Evolutionary conservation across 2,329 filamentous ascomycete genomes (phyloP), one percentile per base, ranked within the genome.

Genomic region (Emericellopsis atlantica): DNA sequence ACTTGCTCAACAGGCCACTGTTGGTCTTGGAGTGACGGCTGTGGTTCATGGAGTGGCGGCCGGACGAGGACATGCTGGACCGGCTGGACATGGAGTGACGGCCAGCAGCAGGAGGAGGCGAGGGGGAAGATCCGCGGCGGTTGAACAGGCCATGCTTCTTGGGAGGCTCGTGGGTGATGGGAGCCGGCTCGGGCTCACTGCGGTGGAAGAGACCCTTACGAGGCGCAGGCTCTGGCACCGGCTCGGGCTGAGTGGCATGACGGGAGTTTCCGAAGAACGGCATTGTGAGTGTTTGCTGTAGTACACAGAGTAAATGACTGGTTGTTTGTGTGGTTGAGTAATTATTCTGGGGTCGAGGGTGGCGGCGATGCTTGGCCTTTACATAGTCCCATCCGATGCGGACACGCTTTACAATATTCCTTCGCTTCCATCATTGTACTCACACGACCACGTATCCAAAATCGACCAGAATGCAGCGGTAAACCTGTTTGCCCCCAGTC

Each of bases 101-200:
- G 38, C 24, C 29, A 12, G 7, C 26, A 12, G 18, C 36, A 9
- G 35, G 35, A 14, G 40, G 32, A 12, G 40, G 40, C 15, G 40
- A 45, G 6, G 57, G 54, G 2, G 52, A 54, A 4, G 51, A 45
- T 23, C 51, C 41, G 32, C 53, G 57, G 18, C 51, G 57, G 32
- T 40, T 15, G 48, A 67, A 66, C 49, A 66, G 54, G 41, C 62
- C 53, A 48, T 57, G 56, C 15, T 57, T 58, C 48, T 57, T 49
- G 32, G 50, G 45, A 35, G 47, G 34, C 31, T 35, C 36, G 24
- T 39, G 41, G 15, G 32, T 29, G 8, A 35, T 15, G 36, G 41
- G 26, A 11, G 29, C 24, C 3, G 31, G 22, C n/a, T 33, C 22
- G 9, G 35, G 41, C 15, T 36, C 23, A 8, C 18, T 18, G 29